Base-by-base conservation (phyloP, 2,329 filamentous ascomycete genomes). In the Sarocladium kiliense region DNA sequence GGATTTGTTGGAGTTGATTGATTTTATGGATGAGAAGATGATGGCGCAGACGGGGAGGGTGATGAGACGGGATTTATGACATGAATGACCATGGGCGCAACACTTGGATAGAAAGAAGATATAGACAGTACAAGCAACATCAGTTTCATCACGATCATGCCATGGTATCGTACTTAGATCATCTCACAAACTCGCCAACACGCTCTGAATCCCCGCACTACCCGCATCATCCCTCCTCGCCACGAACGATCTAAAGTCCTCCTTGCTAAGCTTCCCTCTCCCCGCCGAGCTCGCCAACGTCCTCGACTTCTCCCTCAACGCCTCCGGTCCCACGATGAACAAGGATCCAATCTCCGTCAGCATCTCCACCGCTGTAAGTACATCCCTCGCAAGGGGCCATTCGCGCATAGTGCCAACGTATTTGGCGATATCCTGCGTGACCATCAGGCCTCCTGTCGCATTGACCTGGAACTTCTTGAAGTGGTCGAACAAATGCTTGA, bases 381-480 rank as follows among this genome's bases (percentile, higher is more conserved):
- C 83, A 39, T 88, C 84, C 63, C 85, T 86, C 54, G 81, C 79
- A 39, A 92, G 77, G 26, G 88, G 82, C 91, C 91, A 97, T 32
- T 85, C 85, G 59, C 89, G 85, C 60, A 99, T 79, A 11, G 96
- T 84, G 58, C 92, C 87, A 9, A 89, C 88, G 70, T 99, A 99
- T 67, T 91, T 91, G 34, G 91, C 90, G 69, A 97, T 92, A 68
- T 99, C 94, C 74, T 97, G 96, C 34, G 88, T 93, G 25, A 97
- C 90, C 82, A 97, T 94, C 47, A 99, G 82, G 2, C 91, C 94
- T 58, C 94, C 94, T 0, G 93, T 92, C 39, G 92, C 90, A 62
- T 91, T 96, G 61, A 99, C 91, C 58, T 87, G 85, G 74, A 96
- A 99, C 65, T 90, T 91, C 66, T 96, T 94, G 73, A 97, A 90